Evolutionary conservation across 2,329 filamentous ascomycete species (phyloP).

Genomic region (Stenocarpella maydis): DNA sequence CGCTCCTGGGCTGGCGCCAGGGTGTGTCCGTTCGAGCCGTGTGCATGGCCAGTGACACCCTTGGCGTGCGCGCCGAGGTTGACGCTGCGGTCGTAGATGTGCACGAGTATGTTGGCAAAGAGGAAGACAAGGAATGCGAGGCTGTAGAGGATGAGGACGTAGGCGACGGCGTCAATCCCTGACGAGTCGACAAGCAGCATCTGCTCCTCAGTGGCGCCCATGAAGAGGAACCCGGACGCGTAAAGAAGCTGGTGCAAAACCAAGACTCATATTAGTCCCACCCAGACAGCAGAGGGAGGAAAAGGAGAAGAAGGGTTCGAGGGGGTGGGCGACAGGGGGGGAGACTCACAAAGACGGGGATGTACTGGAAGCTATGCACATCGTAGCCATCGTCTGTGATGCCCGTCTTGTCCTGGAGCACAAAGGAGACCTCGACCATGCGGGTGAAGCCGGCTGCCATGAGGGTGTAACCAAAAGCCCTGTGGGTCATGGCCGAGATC

Average conservation of each 20-base stretch:
- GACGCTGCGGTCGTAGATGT: constrained; percentile 76
- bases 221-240: constrained; percentile 94
- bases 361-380: constrained; percentile 67
- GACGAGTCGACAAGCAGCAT: constrained; percentile 80
- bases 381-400: constrained; percentile 73
- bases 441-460: constrained; percentile 88
- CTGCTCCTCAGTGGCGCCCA: constrained; percentile 97
- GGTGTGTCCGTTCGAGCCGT: constrained; percentile 10
- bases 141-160: constrained; percentile 90
- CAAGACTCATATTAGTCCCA: constrained; percentile 32
- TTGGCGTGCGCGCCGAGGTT: constrained; percentile 49
- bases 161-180: constrained; percentile 86
- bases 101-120: constrained; percentile 85
- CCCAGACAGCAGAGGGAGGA: not conserved
- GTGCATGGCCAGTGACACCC: constrained; percentile 47
- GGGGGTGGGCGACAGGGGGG: too few relatives aligned
- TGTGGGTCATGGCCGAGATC: constrained; percentile 87
- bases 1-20: constrained; percentile 53
- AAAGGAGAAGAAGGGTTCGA: too few relatives aligned
- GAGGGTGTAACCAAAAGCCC: constrained; percentile 91
- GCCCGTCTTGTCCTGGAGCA: constrained; percentile 76
- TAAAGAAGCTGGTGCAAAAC: constrained; percentile 73
- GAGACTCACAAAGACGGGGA: constrained; percentile 64
- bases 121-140: constrained; percentile 91
- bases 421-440: constrained; percentile 90